Evolutionary conservation across 2,329 filamentous ascomycete genomes (phyloP), one percentile per base, ranked within the genome.

Genomic region (Fusarium odoratissimum): DNA sequence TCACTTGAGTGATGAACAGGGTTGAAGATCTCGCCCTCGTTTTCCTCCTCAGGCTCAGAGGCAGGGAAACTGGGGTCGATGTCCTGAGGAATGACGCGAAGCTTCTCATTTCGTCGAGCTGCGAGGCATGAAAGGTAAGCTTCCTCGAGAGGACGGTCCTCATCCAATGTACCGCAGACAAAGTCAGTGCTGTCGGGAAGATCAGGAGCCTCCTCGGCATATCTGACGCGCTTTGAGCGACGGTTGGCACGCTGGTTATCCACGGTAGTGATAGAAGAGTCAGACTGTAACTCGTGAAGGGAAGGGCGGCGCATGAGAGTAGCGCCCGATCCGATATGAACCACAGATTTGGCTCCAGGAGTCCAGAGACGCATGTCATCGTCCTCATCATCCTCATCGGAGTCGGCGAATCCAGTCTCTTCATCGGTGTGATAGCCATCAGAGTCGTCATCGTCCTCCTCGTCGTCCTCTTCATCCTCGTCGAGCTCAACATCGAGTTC

Each of bases 111-210:
- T 76, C 95, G 92, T 74, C 93, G 91, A 61, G 93, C 91, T 77
- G 95, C 93, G 64, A 97, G 88, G 76, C 93, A 94, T 5, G 93
- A 93, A 62, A 97, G 88, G 81, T 98, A 99, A 1, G 94, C 95
- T 75, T 95, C 94, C 80, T 99, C 96, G n/a, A 98, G 84, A 6
- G 95, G 94, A 48, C 94, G 91, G 78, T 99, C 96, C 82, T 99
- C 96, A 74, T 99, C 96, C 25, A 99, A 87, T 2, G 96, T 99
- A 65, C 96, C 96, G 78, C 96, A 98, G n/a, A 99, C 96, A 75
- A 99, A 99, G 81, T 99, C 96, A 19, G 96, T 98, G 82, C 95
- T 98, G 81, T 99, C 96, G 3, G 96, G 96, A 16, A 99, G 86
- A 79, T 97, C 94, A 5, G 94, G 93, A 2, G 92, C 93, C 30